phyloP scores from a whole-genome alignment of 768 basidiomycete genomes.

The Tulasnella sp. region DNA sequence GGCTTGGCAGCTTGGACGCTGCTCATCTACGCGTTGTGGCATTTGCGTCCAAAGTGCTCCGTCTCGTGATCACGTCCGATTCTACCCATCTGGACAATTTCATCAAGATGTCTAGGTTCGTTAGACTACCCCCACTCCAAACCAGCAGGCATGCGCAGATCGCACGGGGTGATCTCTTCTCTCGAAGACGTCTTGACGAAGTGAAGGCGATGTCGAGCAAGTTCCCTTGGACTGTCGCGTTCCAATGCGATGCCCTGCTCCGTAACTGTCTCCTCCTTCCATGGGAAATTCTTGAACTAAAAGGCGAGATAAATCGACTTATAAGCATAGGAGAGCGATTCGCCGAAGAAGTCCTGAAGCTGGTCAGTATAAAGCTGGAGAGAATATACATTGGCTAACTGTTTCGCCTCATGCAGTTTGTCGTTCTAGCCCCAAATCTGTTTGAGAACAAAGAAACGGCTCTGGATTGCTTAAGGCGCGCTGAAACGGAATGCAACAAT shows the following conservation, averaged over 20 bases:
- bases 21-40: conserved; percentile 50
- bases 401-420: neutral
- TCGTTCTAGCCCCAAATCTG: neutral
- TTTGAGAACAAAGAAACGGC: conserved; percentile 26
- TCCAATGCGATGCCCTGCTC: conserved; percentile 63
- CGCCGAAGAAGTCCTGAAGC: conserved; percentile 25
- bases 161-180: conserved; percentile 39
- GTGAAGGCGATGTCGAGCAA: conserved; percentile 34
- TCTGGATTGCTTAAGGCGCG: conserved; percentile 35
- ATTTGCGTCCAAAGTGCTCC: conserved; percentile 36
- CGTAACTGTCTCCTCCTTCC: conserved; percentile 53
- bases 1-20: conserved; percentile 45
- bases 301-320: conserved; percentile 25
- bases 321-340: conserved; percentile 34
- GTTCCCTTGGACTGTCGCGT: conserved; percentile 56
- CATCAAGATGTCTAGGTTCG: conserved; percentile 31
- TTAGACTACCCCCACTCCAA: conserved; percentile 22
- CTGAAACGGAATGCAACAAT: conserved; percentile 19
- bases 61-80: conserved; percentile 49
- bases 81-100: conserved; percentile 43
- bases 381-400: conserved; percentile 20
- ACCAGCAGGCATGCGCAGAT: conserved; percentile 36
- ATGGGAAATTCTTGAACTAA: conserved; percentile 32
- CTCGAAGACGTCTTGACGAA: conserved; percentile 33
- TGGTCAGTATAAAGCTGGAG: conserved; percentile 40